Percentiles rank a stretch among this genome's conserved stretches.
These are phyloP conservation scores for Dimocarpus longan DNA, from an alignment of 345 rosid species.

Conservation along the genomic window DNA sequence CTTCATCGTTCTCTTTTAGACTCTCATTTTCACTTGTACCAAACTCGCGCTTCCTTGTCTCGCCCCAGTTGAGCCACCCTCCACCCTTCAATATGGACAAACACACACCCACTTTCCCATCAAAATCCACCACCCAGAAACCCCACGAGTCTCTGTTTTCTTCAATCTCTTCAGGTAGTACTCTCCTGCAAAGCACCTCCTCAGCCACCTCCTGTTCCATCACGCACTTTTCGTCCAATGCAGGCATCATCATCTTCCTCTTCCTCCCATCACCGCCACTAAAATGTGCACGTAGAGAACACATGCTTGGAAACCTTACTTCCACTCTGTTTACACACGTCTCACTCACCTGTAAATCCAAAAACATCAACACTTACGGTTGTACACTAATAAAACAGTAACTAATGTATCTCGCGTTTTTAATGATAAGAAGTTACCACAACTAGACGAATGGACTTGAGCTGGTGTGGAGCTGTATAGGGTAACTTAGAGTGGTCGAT, in stretches of 20 bases:
- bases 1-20: too few species aligned
- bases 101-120: slow-evolving; percentile 45
- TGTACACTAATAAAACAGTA: not conserved
- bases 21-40: too few species aligned
- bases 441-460: not conserved
- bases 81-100: slow-evolving; percentile 50
- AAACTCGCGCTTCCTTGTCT: slow-evolving; percentile 60
- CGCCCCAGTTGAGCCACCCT: slow-evolving; percentile 72
- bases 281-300: slow-evolving; percentile 58
- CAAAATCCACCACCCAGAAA: slow-evolving; percentile 56
- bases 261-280: slow-evolving; percentile 19
- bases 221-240: slow-evolving; percentile 66
- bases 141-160: slow-evolving; percentile 23
- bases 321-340: slow-evolving; percentile 55
- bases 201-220: slow-evolving; percentile 57
- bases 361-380: not conserved
- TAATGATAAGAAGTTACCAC: slow-evolving; percentile 45
- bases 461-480: too few species aligned
- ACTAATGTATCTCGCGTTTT: not conserved
- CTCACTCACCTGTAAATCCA: slow-evolving; percentile 59
- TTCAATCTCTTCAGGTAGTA: slow-evolving; percentile 31
- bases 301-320: slow-evolving; percentile 69
- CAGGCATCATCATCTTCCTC: slow-evolving; percentile 47
- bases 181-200: slow-evolving; percentile 61
- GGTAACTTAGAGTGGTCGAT: too few species aligned